Conservation (phyloP, 768 basidiomycete species). For the Phanerochaete carnosa region DNA sequence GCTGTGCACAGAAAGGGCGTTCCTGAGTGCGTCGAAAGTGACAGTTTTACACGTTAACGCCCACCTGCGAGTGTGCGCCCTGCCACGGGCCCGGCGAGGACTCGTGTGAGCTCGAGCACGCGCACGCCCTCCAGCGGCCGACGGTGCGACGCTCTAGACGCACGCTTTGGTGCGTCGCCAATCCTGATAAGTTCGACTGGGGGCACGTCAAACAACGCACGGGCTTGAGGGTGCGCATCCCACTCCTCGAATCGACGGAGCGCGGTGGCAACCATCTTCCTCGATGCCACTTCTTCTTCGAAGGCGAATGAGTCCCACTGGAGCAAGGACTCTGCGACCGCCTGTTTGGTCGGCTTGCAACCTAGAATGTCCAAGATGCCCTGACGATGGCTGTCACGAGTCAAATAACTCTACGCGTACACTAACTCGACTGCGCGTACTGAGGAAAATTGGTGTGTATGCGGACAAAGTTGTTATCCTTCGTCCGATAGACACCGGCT, state of each 20-base stretch:
- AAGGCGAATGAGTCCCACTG: slow-evolving; percentile 43
- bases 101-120: slow-evolving; percentile 57
- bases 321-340: slow-evolving; percentile 36
- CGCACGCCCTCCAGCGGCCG: slow-evolving; percentile 47
- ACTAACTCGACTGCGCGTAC: slow-evolving; percentile 28
- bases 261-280: slow-evolving; percentile 48
- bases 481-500: slow-evolving; percentile 53
- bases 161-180: slow-evolving; percentile 42
- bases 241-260: slow-evolving; percentile 47
- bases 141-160: neutral
- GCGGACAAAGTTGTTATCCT: slow-evolving; percentile 46
- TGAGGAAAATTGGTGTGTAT: slow-evolving; percentile 68
- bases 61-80: slow-evolving; percentile 56
- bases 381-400: slow-evolving; percentile 39
- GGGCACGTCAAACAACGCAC: slow-evolving; percentile 34
- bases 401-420: neutral
- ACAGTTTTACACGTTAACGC: neutral
- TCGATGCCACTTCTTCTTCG: slow-evolving; percentile 42
- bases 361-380: slow-evolving; percentile 47
- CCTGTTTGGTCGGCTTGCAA: slow-evolving; percentile 31
- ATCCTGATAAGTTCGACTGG: slow-evolving; percentile 45
- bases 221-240: slow-evolving; percentile 47
- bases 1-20: slow-evolving; percentile 26
- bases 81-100: slow-evolving; percentile 55
- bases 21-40: neutral